A percentile compares a stretch with the other conserved stretches of the same genome.
Conservation (phyloP, 2,329 filamentous ascomycete genomes). For the Metarhizium anisopliae region DNA sequence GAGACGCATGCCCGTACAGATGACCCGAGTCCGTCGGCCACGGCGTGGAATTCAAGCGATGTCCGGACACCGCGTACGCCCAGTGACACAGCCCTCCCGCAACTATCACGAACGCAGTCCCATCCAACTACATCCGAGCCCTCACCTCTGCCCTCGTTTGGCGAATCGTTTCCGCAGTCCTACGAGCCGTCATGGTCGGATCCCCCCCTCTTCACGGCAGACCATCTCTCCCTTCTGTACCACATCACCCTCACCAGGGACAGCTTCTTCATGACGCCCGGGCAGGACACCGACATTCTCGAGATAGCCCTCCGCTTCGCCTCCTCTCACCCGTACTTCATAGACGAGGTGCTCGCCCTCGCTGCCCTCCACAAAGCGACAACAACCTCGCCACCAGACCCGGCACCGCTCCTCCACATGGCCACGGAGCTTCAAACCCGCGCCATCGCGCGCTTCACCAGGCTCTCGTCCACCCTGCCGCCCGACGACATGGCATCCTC, state of each 20-base stretch:
- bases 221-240: conserved; percentile 31
- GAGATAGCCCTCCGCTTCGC: conserved; percentile 24
- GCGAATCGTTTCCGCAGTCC: conserved; percentile 4
- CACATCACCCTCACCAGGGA: conserved; percentile 22
- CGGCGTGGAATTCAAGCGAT: neutral
- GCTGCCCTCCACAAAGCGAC: conserved; percentile 29
- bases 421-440: conserved; percentile 36
- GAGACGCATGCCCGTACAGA: neutral
- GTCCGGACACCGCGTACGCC: neutral
- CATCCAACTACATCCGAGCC: neutral
- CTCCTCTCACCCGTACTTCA: conserved; percentile 30
- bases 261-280: conserved; percentile 12
- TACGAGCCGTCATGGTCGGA: neutral
- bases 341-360: conserved; percentile 37
- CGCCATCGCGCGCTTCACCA: conserved; percentile 30
- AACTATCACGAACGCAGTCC: no score
- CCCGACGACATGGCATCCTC: conserved; percentile 18
- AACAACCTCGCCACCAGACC: conserved; percentile 7
- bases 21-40: neutral
- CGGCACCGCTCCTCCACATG: conserved; percentile 19
- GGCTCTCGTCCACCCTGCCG: conserved; percentile 13
- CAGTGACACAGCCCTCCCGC: neutral
- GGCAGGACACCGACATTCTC: conserved; percentile 15
- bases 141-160: conserved; percentile 1
- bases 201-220: conserved; percentile 20